These are phyloP conservation scores for Wickerhamomyces chaumierensis DNA, from an alignment of 805 yeast species.

Conservation along the genomic window DNA sequence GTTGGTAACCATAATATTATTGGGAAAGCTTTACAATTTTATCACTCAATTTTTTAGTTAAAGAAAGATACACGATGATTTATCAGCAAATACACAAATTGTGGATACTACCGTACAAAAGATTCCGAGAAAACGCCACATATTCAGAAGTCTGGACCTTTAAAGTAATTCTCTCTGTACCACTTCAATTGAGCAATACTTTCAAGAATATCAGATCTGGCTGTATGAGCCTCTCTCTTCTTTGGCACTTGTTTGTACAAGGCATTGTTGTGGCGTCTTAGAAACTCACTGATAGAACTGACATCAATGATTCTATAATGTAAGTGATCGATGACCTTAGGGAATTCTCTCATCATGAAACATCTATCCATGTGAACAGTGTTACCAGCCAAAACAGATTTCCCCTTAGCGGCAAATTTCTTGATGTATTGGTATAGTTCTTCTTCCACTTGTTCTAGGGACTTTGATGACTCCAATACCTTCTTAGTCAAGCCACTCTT, in stretches of 20 bases:
- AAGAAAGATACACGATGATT: too few species aligned
- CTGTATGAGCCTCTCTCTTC: constrained; percentile 73
- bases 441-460: constrained; percentile 47
- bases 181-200: constrained; percentile 76
- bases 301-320: constrained; percentile 86
- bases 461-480: constrained; percentile 43
- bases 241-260: constrained; percentile 46
- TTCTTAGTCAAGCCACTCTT: constrained; percentile 62
- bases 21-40: too few species aligned
- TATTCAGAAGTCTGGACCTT: constrained; percentile 10
- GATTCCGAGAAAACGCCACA: too few species aligned
- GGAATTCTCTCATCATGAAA: constrained; percentile 78
- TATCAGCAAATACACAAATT: too few species aligned
- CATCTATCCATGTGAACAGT: constrained; percentile 85
- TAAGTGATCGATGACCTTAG: constrained; percentile 38
- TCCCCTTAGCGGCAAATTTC: constrained; percentile 36
- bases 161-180: constrained; percentile 59
- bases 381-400: constrained; percentile 83
- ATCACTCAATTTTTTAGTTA: too few species aligned
- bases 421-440: constrained; percentile 56
- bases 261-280: constrained; percentile 63
- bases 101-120: too few species aligned
- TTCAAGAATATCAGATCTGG: constrained; percentile 78
- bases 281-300: constrained; percentile 72
- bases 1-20: too few species aligned